Percentiles rank a stretch among this genome's conserved stretches.
Conservation (phyloP, 129 eudicot species). For the Saussurea involucrata region DNA sequence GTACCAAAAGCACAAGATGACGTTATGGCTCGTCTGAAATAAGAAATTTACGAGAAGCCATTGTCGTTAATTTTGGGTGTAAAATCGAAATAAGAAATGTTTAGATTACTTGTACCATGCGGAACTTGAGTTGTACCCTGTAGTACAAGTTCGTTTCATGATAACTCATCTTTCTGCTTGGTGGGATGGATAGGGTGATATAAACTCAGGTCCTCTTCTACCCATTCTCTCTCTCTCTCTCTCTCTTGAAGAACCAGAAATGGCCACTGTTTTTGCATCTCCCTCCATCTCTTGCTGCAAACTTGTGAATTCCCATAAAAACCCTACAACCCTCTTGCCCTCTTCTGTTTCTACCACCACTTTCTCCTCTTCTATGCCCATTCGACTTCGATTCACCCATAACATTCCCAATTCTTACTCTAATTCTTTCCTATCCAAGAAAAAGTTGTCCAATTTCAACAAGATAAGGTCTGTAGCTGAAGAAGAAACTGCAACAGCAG, state of each 20-base stretch:
- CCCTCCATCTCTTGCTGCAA: constrained; percentile 26
- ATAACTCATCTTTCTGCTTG: background rate
- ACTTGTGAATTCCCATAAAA: constrained; percentile 26
- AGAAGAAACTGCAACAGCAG: constrained; percentile 39
- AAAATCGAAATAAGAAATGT: too few relatives aligned
- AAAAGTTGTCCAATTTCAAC: constrained; percentile 23
- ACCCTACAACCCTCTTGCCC: constrained; percentile 11
- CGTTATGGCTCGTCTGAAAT: too few relatives aligned
- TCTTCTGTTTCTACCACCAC: constrained; percentile 2
- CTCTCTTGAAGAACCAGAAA: constrained; percentile 10
- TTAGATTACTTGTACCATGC: background rate
- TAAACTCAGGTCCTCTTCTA: background rate
- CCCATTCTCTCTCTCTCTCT: background rate
- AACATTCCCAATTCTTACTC: constrained; percentile 25
- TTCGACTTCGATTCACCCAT: constrained; percentile 6
- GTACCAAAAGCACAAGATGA: too few relatives aligned
- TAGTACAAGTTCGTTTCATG: background rate
- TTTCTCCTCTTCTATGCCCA: constrained; percentile 13
- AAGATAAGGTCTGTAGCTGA: constrained; percentile 41
- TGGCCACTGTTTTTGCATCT: constrained; percentile 54
- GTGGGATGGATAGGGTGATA: constrained; percentile 12
- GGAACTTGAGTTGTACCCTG: constrained; percentile 13
- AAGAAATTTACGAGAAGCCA: background rate
- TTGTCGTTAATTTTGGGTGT: background rate
- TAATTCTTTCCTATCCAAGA: background rate